A percentile compares a stretch with the other conserved stretches of the same genome.
Evolutionary conservation across 1,284 basidiomycete genomes (phyloP).

Genomic region (Ustilago hordei): DNA sequence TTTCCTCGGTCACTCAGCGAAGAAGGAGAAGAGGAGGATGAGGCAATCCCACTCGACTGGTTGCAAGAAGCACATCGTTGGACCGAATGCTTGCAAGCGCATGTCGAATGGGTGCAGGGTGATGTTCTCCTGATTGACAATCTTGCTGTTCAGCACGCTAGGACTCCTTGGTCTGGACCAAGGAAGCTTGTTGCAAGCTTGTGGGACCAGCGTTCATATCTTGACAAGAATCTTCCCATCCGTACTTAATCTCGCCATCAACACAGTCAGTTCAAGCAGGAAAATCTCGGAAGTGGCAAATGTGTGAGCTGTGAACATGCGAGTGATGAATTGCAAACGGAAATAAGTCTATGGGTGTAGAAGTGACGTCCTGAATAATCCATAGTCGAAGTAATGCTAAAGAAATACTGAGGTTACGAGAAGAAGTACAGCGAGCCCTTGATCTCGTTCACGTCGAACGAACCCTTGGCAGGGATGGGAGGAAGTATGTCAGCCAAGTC

Average conservation of each 20-base stretch:
- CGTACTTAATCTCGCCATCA: conserved; percentile 12
- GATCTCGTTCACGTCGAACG: conserved; percentile 87
- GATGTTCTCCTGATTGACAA: conserved; percentile 54
- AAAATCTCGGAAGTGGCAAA: not conserved
- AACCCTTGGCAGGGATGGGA: conserved; percentile 84
- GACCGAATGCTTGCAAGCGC: conserved; percentile 39
- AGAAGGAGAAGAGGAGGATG: conserved; percentile 17
- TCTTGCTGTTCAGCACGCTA: conserved; percentile 52
- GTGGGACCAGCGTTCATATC: conserved; percentile 48
- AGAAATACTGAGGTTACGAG: conserved; percentile 34
- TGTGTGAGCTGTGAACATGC: conserved; percentile 2
- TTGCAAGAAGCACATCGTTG: conserved; percentile 29
- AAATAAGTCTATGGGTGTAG: conserved; percentile 19
- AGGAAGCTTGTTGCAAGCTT: conserved; percentile 48
- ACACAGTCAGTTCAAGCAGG: not conserved
- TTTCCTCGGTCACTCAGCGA: conserved; percentile 23
- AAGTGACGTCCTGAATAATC: not conserved
- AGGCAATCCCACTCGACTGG: conserved; percentile 45
- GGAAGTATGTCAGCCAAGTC: conserved; percentile 83
- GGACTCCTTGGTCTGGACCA: conserved; percentile 49
- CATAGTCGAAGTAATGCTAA: conserved; percentile 2
- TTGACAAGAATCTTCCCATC: conserved; percentile 31
- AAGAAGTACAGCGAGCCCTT: conserved; percentile 67
- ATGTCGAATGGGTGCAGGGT: conserved; percentile 50
- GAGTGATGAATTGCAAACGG: conserved; percentile 13